A percentile compares a stretch with the other conserved stretches of the same genome.
Conservation (phyloP, 2,329 filamentous ascomycete genomes). For the Fusarium albidum region DNA sequence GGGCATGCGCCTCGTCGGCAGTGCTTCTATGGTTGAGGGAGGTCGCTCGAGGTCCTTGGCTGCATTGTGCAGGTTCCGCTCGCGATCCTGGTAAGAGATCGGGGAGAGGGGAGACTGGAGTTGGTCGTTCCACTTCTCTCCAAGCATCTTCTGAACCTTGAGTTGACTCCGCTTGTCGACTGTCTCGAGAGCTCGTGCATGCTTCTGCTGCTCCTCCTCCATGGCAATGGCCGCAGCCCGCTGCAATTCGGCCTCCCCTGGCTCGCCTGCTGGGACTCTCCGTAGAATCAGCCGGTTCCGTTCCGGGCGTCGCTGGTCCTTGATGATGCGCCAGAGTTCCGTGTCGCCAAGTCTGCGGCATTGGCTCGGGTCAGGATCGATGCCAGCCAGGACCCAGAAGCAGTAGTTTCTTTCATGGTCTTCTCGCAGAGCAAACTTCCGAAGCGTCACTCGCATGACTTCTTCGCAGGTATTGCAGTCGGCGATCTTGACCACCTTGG, state of each 20-base stretch:
- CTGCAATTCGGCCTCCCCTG: slow-evolving; percentile 85
- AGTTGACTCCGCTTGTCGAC: slow-evolving; percentile 81
- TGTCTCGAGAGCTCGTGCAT: slow-evolving; percentile 68
- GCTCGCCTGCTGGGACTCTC: slow-evolving; percentile 91
- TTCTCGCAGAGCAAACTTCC: slow-evolving; percentile 87
- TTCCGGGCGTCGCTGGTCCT: slow-evolving; percentile 84
- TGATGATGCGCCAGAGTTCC: slow-evolving; percentile 90
- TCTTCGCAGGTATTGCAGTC: slow-evolving; percentile 92
- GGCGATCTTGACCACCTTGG: slow-evolving; percentile 92
- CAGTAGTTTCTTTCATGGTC: slow-evolving; percentile 95
- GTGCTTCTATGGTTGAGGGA: slow-evolving; percentile 55
- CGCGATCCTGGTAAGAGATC: slow-evolving; percentile 73
- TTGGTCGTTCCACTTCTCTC: slow-evolving; percentile 83
- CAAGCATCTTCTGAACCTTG: slow-evolving; percentile 89
- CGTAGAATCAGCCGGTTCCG: slow-evolving; percentile 89
- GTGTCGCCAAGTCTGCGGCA: slow-evolving; percentile 85
- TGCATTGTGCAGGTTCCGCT: slow-evolving; percentile 70
- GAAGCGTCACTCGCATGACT: slow-evolving; percentile 86
- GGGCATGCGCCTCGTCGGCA: slow-evolving; percentile 57
- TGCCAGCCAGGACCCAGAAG: slow-evolving; percentile 90
- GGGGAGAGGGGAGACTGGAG: slow-evolving; percentile 88
- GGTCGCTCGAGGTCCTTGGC: slow-evolving; percentile 67
- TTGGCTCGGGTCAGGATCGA: slow-evolving; percentile 82
- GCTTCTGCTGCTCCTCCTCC: slow-evolving; percentile 82
- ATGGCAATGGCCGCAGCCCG: slow-evolving; percentile 88